These are phyloP conservation scores for Podospora didyma DNA, from an alignment of 495 filamentous ascomycete species.

Conservation along the genomic window DNA sequence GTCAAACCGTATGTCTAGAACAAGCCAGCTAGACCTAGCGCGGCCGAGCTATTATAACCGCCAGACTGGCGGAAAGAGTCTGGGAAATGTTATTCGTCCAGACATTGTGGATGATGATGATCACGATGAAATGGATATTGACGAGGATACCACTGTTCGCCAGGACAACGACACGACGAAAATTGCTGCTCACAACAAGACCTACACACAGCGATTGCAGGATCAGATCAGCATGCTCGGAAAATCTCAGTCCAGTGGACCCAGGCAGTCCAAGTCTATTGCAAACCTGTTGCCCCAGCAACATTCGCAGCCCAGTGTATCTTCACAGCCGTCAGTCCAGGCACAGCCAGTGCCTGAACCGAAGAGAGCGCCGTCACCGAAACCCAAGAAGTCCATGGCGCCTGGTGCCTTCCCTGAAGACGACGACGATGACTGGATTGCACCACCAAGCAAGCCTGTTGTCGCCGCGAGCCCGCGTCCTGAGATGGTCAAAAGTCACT, in stretches of 20 bases:
- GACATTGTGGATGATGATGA: conserved; percentile 43
- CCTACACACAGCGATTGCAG: conserved; percentile 83
- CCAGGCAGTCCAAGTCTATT: conserved; percentile 68
- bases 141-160: conserved; percentile 44
- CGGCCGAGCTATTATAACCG: conserved; percentile 64
- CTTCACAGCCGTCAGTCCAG: conserved; percentile 19
- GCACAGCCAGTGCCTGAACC: conserved; percentile 50
- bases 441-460: conserved; percentile 43
- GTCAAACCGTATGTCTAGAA: conserved; percentile 67
- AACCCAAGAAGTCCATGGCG: conserved; percentile 28
- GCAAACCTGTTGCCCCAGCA: conserved; percentile 42
- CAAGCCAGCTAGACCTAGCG: conserved; percentile 71
- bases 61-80: conserved; percentile 57
- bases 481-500: conserved; percentile 51
- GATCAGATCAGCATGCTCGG: conserved; percentile 93
- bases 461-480: conserved; percentile 37
- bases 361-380: conserved; percentile 26
- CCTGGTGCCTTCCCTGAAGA: conserved; percentile 56
- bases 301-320: conserved; percentile 7
- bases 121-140: conserved; percentile 56
- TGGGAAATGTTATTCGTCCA: conserved; percentile 38
- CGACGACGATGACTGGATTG: conserved; percentile 85
- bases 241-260: conserved; percentile 59
- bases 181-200: conserved; percentile 65
- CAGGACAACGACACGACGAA: conserved; percentile 33